Evolutionary conservation across 345 rosid species (phyloP).

Genomic region (Lepidium aucheri): DNA sequence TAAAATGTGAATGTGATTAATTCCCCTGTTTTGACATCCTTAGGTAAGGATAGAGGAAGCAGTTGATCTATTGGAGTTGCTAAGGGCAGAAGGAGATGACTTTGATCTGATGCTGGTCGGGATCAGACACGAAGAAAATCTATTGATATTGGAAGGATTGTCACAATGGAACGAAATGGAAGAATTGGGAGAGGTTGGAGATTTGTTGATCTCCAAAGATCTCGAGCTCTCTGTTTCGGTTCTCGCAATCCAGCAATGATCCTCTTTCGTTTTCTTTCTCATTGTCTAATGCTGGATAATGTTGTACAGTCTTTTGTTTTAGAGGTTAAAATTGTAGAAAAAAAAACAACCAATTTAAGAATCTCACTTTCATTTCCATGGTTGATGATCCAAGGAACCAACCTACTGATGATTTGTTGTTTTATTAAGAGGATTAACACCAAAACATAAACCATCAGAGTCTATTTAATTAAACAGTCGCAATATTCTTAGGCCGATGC

Average conservation of each 20-base stretch:
- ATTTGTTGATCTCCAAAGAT: constrained; percentile 30
- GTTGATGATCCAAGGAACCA: not conserved
- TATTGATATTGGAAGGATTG: constrained; percentile 23
- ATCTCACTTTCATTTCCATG: not conserved
- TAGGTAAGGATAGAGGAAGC: constrained; percentile 24
- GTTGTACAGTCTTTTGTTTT: not conserved
- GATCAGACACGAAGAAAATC: constrained; percentile 30
- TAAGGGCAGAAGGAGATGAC: constrained; percentile 16
- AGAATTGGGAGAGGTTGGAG: constrained; percentile 38
- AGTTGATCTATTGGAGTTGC: constrained; percentile 2
- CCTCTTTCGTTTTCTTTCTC: not conserved
- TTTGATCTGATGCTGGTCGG: constrained; percentile 40
- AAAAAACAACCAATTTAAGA: not conserved
- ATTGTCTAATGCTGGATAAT: not conserved
- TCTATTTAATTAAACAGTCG: not conserved
- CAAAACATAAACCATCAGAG: not conserved
- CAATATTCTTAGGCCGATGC: not conserved
- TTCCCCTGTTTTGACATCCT: not conserved
- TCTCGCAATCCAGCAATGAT: constrained; percentile 34
- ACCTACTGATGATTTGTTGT: not conserved
- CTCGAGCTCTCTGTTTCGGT: constrained; percentile 30
- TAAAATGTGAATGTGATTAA: not conserved
- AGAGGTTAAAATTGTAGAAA: not conserved
- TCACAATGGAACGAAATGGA: constrained; percentile 33
- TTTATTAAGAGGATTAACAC: not conserved